Conservation (phyloP, 2,329 filamentous ascomycete genomes). For the Verticillium isaacii region DNA sequence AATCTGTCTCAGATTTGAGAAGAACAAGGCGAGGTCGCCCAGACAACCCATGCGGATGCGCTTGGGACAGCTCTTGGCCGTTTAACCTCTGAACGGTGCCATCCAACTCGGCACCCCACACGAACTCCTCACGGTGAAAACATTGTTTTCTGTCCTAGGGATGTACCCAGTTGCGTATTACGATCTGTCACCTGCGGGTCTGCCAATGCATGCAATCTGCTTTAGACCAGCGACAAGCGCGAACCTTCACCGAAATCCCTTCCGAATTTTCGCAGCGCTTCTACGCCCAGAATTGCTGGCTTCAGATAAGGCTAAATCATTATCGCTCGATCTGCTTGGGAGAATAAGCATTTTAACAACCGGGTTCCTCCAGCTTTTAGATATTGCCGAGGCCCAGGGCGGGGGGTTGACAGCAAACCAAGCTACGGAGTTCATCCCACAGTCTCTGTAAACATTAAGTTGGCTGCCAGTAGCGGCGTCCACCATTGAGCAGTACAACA, state of each 20-base stretch:
- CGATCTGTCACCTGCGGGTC: slow-evolving; percentile 37
- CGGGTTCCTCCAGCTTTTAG: slow-evolving; percentile 29
- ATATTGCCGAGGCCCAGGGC: slow-evolving; percentile 20
- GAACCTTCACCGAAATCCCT: slow-evolving; percentile 20
- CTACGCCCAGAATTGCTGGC: too few relatives aligned
- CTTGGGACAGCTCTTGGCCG: slow-evolving; percentile 16
- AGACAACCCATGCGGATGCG: too few relatives aligned
- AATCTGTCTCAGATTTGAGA: slow-evolving; percentile 10
- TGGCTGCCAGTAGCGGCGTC: too few relatives aligned
- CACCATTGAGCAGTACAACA: too few relatives aligned
- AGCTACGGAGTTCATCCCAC: too few relatives aligned
- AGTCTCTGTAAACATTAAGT: too few relatives aligned
- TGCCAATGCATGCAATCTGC: slow-evolving; percentile 47
- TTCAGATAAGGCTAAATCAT: too few relatives aligned
- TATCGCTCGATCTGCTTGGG: too few relatives aligned
- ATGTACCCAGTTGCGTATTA: slow-evolving; percentile 49
- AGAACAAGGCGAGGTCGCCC: neutral
- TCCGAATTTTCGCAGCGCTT: too few relatives aligned
- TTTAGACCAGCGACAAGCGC: slow-evolving; percentile 35
- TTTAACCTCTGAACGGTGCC: slow-evolving; percentile 32
- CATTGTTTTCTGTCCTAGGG: slow-evolving; percentile 40
- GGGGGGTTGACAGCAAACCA: too few relatives aligned
- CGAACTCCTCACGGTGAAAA: slow-evolving; percentile 35
- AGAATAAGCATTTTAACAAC: slow-evolving; percentile 34
- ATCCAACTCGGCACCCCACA: slow-evolving; percentile 40